phyloP scores from a whole-genome alignment of 2,329 filamentous ascomycete species.

The Curvularia hawaiiensis region DNA sequence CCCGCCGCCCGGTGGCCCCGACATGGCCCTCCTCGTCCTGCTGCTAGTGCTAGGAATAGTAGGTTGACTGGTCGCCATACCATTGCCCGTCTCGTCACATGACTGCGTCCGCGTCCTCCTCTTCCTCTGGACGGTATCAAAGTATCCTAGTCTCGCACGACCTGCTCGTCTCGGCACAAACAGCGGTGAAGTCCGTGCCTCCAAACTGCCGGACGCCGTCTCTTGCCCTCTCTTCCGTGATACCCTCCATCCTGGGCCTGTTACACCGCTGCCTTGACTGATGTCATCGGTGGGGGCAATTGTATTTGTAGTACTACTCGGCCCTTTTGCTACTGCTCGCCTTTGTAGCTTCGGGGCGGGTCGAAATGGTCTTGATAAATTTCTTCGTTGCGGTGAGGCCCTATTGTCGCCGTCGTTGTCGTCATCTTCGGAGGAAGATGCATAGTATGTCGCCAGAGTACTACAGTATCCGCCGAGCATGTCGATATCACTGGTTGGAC shows the following conservation, averaged over 20 bases:
- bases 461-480: constrained; percentile 25
- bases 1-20: neutral
- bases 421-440: constrained; percentile 14
- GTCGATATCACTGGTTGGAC: constrained; percentile 32
- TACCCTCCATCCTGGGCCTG: constrained; percentile 15
- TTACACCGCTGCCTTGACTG: constrained; percentile 15
- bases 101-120: constrained; percentile 4
- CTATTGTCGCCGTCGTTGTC: constrained; percentile 7
- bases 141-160: constrained; percentile 25
- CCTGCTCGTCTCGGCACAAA: constrained; percentile 35
- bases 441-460: constrained; percentile 15
- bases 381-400: constrained; percentile 2
- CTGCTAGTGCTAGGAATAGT: neutral
- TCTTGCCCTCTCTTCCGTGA: constrained; percentile 25
- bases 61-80: neutral
- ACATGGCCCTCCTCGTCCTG: constrained; percentile 2
- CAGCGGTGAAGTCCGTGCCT: constrained; percentile 13
- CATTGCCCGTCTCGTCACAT: constrained; percentile 1
- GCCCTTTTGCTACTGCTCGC: neutral
- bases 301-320: constrained; percentile 12
- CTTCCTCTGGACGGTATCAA: constrained; percentile 8
- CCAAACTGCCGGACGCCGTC: constrained; percentile 11
- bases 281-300: constrained; percentile 9
- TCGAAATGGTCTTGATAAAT: constrained; percentile 5
- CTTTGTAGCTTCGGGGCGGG: constrained; percentile 2